These are phyloP conservation scores for Cicer cuneatum DNA, from an alignment of 306 rosid genomes.

Conservation along the genomic window DNA sequence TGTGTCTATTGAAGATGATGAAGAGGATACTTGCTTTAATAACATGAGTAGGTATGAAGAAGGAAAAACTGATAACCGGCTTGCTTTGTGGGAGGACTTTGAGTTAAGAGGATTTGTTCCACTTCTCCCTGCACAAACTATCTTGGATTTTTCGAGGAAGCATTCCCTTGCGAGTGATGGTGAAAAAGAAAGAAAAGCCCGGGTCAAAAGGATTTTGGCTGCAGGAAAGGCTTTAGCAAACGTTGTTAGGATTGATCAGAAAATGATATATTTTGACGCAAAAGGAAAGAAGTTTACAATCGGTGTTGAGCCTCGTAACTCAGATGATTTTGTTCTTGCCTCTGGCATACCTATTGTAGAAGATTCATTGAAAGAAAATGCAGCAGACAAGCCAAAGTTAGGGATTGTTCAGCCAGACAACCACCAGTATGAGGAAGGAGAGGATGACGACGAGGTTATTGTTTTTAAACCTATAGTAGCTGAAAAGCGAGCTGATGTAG, in stretches of 20 bases:
- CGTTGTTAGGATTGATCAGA: conserved; percentile 70
- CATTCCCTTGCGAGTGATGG: conserved; percentile 71
- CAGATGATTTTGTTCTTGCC: conserved; percentile 53
- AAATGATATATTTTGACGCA: conserved; percentile 63
- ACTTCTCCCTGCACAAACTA: conserved; percentile 87
- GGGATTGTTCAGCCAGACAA: conserved; percentile 53
- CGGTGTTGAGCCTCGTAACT: conserved; percentile 62
- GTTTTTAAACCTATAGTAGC: conserved; percentile 83
- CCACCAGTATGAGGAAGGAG: conserved; percentile 62
- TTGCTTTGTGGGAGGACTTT: conserved; percentile 94
- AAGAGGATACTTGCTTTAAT: conserved; percentile 83
- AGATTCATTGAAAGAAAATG: conserved; percentile 54
- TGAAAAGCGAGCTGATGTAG: conserved; percentile 66
- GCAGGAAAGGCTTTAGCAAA: conserved; percentile 87
- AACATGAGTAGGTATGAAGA: conserved; percentile 89
- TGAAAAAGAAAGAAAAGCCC: conserved; percentile 75
- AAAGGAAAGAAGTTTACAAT: conserved; percentile 71
- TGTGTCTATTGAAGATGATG: conserved; percentile 63
- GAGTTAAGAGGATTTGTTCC: conserved; percentile 94
- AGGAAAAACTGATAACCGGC: conserved; percentile 86
- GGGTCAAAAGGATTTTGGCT: conserved; percentile 77
- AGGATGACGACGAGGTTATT: conserved; percentile 93
- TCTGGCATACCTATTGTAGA: conserved; percentile 47
- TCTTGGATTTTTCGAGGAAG: conserved; percentile 93
- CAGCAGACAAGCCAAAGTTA: conserved; percentile 47